Evolutionary conservation across 78 protist genomes (phyloP).

Genomic region (Emiliania huxleyi): DNA sequence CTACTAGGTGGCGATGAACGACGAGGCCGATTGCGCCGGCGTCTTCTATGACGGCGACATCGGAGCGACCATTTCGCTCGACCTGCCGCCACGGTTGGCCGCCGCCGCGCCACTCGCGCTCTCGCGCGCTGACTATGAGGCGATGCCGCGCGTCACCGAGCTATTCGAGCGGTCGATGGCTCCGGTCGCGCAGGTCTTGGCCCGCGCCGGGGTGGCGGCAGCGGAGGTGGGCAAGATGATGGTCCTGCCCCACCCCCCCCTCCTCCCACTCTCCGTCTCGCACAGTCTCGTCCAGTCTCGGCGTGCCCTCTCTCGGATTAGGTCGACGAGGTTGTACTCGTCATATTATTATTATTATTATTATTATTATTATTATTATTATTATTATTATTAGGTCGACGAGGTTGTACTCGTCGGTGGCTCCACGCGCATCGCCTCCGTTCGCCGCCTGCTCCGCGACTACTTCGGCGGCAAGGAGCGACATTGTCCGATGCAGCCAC

Average conservation of each 20-base stretch:
- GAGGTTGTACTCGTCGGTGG: slow-evolving; percentile 98
- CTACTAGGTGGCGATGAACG: slow-evolving; percentile 68
- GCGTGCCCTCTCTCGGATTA: too few species aligned
- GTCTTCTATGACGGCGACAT: not conserved
- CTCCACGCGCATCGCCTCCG: slow-evolving; percentile 82
- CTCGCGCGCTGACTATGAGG: slow-evolving; percentile 81
- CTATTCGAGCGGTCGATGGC: slow-evolving; percentile 87
- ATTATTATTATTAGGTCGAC: slow-evolving; percentile 82
- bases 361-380: too few species aligned
- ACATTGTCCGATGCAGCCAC: too few species aligned
- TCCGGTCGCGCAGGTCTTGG: too few species aligned
- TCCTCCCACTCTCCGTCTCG: too few species aligned
- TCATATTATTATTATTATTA: too few species aligned
- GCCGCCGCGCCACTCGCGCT: not conserved
- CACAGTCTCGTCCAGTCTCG: too few species aligned
- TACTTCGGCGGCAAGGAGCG: slow-evolving; percentile 95
- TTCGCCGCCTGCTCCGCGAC: slow-evolving; percentile 63
- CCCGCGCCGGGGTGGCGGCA: too few species aligned
- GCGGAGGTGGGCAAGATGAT: too few species aligned
- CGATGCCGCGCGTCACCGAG: slow-evolving; percentile 82
- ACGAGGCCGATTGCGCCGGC: not conserved
- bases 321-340: too few species aligned
- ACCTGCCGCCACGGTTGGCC: not conserved
- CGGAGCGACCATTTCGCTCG: not conserved
- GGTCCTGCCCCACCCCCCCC: too few species aligned